Conservation (phyloP, 257 asterid species). For the Solanum pennellii region DNA sequence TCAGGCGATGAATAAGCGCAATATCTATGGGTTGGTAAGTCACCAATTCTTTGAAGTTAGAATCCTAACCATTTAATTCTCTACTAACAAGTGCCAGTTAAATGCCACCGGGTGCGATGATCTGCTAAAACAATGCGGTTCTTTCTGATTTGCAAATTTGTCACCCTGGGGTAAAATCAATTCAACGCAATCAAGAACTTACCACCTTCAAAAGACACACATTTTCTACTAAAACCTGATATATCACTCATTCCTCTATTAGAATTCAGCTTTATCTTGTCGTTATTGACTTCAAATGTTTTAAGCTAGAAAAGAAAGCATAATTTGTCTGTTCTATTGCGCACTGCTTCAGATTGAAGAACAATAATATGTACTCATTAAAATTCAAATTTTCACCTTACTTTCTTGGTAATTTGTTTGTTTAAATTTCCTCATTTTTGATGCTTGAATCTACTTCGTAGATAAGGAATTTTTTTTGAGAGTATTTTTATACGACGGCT, state of each 20-base stretch:
- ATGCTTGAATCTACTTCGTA: neutral
- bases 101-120: neutral
- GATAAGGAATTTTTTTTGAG: neutral
- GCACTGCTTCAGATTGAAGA: neutral
- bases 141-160: neutral
- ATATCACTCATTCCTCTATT: neutral
- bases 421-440: neutral
- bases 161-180: neutral
- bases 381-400: neutral
- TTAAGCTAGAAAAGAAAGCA: neutral
- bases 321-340: neutral
- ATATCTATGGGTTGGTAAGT: constrained; percentile 40
- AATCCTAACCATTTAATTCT: neutral
- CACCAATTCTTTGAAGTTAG: neutral
- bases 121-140: neutral
- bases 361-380: neutral
- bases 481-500: neutral
- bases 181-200: neutral
- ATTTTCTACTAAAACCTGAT: neutral
- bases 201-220: neutral
- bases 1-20: constrained; percentile 21
- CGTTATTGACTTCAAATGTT: neutral
- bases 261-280: neutral
- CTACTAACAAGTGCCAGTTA: neutral
- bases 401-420: neutral